Conservation (phyloP, 1,139 yeast genomes). For the Saccharomyces hybrid region DNA sequence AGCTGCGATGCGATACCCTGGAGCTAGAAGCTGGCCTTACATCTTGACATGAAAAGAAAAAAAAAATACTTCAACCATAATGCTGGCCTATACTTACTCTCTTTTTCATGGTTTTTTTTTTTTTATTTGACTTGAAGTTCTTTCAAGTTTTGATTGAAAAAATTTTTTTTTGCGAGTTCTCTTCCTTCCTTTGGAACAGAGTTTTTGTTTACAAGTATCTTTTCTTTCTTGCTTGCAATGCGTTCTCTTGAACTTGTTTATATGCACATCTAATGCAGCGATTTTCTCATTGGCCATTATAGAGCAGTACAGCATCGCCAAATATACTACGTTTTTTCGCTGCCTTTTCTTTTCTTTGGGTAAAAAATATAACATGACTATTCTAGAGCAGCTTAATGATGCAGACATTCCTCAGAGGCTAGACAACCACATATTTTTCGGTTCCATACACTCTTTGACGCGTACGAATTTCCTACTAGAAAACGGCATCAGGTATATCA, state of each 20-base stretch:
- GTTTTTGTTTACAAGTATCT: neutral
- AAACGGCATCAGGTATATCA: constrained; percentile 21
- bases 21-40: neutral
- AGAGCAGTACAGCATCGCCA: neutral
- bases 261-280: neutral
- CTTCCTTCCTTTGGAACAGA: neutral
- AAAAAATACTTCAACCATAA: neutral
- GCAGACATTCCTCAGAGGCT: constrained; percentile 31
- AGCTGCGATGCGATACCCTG: neutral
- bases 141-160: neutral
- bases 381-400: constrained; percentile 15
- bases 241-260: neutral
- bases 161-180: neutral
- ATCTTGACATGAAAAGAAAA: neutral
- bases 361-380: constrained; percentile 16
- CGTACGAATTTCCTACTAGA: constrained; percentile 26
- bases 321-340: constrained; percentile 4
- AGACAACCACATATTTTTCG: constrained; percentile 31
- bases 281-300: neutral
- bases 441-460: constrained; percentile 33
- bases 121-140: neutral
- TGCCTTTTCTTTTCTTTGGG: neutral
- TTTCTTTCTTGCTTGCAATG: neutral
- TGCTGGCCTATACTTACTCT: neutral
- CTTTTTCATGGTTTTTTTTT: neutral